Base-by-base conservation (phyloP, 176 grass and related monocot genomes). In the Triticum turgidum region DNA sequence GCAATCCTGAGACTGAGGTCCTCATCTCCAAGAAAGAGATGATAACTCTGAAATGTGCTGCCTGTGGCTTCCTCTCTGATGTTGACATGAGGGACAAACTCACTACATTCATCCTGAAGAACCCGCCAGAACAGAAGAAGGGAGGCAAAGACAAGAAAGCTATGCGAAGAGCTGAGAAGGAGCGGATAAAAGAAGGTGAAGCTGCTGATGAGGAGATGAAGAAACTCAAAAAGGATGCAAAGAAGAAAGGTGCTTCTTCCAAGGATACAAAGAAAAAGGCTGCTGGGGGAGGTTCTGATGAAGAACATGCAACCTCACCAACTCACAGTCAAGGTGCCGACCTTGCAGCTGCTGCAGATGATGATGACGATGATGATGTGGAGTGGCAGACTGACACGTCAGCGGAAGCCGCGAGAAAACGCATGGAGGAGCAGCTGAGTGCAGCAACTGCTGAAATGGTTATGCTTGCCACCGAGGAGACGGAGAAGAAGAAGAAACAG, bases 11-110 rank as follows among this genome's bases (percentile, higher is more conserved):
- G 88, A 98, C 93, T 14, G 90, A 94, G 80, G 80, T 98, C 68
- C 83, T 94, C 54, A 92, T 98, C 24, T 93, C 88, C 2, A 96
- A 94, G 84, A 86, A 79, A 13, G 84, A 96, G 86, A 94, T 92
- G 93, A 79, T 98, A 42, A 91, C 90, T 3, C 79, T 98, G 79
- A 96, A 96, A 64, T 98, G 96, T 84, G 93, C 90, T 88, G 93
- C 96, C 0, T 98, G 96, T 80, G 96, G 96, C 34, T 92, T 86
- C 21, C 59, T 96, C 8, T 96, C 96, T 25, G 91, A 98, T 84
- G 96, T 98, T 65, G 93, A 98, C 71, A 98, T 91, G 93, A 83
- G 90, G 75, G 91, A 94, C 37, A 98, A 98, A 61, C 86, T 98
- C 29, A 96, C 91, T 7, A 89, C 86, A 8, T 98, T 98, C 59